Conservation (phyloP, 2,329 filamentous ascomycete genomes). For the Neofusicoccum kwambonambiense region DNA sequence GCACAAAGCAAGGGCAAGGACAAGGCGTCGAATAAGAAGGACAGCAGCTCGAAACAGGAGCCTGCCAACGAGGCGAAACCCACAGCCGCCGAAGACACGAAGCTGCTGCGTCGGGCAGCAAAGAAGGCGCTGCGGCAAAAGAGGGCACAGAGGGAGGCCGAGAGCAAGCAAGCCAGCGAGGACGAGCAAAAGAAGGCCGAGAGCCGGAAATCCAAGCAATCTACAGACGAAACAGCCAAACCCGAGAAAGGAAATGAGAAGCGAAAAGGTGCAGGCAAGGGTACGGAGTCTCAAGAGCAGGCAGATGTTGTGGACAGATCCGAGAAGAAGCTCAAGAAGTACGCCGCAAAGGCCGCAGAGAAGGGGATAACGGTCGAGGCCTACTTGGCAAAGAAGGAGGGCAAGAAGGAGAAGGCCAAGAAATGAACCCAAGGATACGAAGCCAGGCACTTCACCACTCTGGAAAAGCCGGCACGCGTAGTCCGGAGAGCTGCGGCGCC, state of each 20-base stretch:
- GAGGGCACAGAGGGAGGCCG: constrained; percentile 17
- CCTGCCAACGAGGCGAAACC: constrained; percentile 21
- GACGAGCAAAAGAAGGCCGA: constrained; percentile 15
- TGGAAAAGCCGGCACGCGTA: neutral
- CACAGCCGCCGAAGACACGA: constrained; percentile 21
- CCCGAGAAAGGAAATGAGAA: constrained; percentile 5
- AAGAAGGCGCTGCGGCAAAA: constrained; percentile 20
- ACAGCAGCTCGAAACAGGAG: constrained; percentile 19
- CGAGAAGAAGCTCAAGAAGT: constrained; percentile 7
- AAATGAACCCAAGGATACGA: neutral
- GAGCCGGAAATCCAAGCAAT: neutral
- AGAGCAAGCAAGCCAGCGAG: neutral
- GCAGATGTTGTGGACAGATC: neutral
- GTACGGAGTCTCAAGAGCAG: constrained; percentile 16
- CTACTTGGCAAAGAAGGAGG: constrained; percentile 36
- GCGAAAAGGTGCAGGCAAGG: constrained; percentile 26
- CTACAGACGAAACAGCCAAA: neutral
- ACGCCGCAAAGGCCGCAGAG: constrained; percentile 19
- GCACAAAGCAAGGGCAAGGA: constrained; percentile 5
- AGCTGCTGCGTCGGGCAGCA: constrained; percentile 18
- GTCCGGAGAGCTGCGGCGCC: neutral
- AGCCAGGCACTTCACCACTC: neutral
- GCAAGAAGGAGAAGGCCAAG: constrained; percentile 1
- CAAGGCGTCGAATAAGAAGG: constrained; percentile 16
- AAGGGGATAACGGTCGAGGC: constrained; percentile 40